These are phyloP conservation scores for Posidonia oceanica DNA, from an alignment of 116 monocot species.

Conservation along the genomic window DNA sequence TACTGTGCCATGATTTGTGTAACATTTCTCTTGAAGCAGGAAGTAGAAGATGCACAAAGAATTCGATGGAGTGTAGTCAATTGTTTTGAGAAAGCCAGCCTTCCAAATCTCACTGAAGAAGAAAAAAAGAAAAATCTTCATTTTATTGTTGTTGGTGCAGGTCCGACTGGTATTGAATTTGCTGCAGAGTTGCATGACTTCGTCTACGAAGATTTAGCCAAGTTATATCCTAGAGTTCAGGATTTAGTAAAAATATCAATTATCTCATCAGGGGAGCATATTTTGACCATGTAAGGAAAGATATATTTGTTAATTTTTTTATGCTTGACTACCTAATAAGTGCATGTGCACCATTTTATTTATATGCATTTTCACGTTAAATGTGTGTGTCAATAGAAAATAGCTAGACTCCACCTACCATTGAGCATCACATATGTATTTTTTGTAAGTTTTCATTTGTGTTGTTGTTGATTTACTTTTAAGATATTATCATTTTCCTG, in stretches of 20 bases:
- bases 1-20: too few species aligned
- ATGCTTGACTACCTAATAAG: too few species aligned
- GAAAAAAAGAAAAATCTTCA: conserved; percentile 70
- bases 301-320: too few species aligned
- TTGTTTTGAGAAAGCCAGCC: conserved; percentile 77
- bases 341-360: too few species aligned
- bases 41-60: conserved; percentile 90
- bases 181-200: conserved; percentile 97
- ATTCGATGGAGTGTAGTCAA: conserved; percentile 70
- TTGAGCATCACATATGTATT: too few species aligned
- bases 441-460: too few species aligned
- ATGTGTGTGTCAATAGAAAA: too few species aligned
- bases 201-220: conserved; percentile 64
- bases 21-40: too few species aligned
- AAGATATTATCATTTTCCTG: too few species aligned
- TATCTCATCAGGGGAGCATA: conserved; percentile 77
- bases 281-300: conserved; percentile 67
- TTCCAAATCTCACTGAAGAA: conserved; percentile 72
- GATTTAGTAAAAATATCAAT: conserved; percentile 74
- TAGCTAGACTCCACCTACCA: too few species aligned
- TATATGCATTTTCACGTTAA: too few species aligned
- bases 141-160: conserved; percentile 90
- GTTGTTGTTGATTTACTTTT: too few species aligned
- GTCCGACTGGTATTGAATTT: conserved; percentile 96
- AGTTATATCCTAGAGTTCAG: conserved; percentile 60